Evolutionary conservation across 177 flowering plant genomes (phyloP).

Genomic region (Vitis hybrid): DNA sequence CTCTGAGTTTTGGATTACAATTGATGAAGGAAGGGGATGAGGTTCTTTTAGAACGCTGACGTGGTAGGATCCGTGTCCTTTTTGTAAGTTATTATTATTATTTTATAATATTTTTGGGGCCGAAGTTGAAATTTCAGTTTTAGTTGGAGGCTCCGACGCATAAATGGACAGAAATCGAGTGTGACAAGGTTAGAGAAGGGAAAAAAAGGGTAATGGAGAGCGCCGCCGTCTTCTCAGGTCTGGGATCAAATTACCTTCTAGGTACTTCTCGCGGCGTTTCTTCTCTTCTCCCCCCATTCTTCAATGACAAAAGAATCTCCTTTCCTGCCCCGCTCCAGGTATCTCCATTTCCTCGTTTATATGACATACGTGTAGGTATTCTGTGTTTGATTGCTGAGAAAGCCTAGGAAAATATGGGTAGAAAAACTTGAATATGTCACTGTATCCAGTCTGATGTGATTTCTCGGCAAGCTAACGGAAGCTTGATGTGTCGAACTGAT

Average conservation of each 20-base stretch:
- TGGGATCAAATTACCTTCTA: conserved; percentile 29
- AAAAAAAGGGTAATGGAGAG: conserved; percentile 36
- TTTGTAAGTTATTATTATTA: too few relatives aligned
- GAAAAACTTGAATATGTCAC: too few relatives aligned
- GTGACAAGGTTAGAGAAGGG: conserved; percentile 1
- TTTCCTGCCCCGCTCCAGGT: background rate
- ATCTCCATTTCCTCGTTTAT: background rate
- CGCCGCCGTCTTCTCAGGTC: conserved; percentile 32
- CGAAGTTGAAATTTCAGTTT: background rate
- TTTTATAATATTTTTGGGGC: too few relatives aligned
- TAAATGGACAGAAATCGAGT: background rate
- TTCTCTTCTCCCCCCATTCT: conserved; percentile 17
- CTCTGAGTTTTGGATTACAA: too few relatives aligned
- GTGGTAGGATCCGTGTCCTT: too few relatives aligned
- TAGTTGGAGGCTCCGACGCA: background rate
- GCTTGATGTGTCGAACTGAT: background rate
- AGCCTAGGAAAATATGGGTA: background rate
- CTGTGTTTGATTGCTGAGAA: background rate
- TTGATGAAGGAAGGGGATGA: too few relatives aligned
- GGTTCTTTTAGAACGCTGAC: too few relatives aligned
- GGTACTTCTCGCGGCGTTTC: conserved; percentile 25
- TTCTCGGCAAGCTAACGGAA: too few relatives aligned
- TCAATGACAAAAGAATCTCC: conserved; percentile 23
- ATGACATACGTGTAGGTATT: background rate
- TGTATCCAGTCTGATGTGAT: too few relatives aligned